These are phyloP conservation scores for Heterobasidion occidentale DNA, from an alignment of 1,284 basidiomycete genomes.

Conservation along the genomic window DNA sequence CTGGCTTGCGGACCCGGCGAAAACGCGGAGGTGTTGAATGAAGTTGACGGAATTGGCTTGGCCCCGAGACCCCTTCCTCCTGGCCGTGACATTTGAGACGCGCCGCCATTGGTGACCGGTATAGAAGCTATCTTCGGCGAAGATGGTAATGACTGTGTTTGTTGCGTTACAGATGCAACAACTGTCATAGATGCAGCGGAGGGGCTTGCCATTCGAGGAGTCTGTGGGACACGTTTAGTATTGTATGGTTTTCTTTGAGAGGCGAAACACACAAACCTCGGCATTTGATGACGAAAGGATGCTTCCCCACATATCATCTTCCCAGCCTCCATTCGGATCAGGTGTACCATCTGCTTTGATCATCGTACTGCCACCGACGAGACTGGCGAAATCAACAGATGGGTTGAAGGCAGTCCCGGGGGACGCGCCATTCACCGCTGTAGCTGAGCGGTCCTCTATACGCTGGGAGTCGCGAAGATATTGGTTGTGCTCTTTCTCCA, in stretches of 20 bases:
- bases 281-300: constrained; percentile 42
- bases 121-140: constrained; percentile 23
- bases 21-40: constrained; percentile 27
- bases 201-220: constrained; percentile 16
- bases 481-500: constrained; percentile 81
- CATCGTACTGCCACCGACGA: constrained; percentile 46
- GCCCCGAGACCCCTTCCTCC: constrained; percentile 29
- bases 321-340: constrained; percentile 46
- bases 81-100: constrained; percentile 19
- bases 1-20: constrained; percentile 15
- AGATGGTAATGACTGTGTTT: constrained; percentile 31
- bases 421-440: constrained; percentile 17
- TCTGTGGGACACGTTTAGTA: constrained; percentile 5
- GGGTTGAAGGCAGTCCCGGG: constrained; percentile 29
- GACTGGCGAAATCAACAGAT: constrained; percentile 64
- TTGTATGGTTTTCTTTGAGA: neutral
- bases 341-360: constrained; percentile 38
- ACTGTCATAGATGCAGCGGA: neutral
- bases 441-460: constrained; percentile 67
- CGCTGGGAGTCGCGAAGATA: constrained; percentile 79
- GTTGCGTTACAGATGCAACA: constrained; percentile 12
- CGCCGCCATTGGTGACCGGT: neutral
- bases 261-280: constrained; percentile 21
- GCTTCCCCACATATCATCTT: constrained; percentile 75
- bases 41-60: constrained; percentile 25